Percentiles rank a stretch among this genome's conserved stretches.
Evolutionary conservation across 73 alveolate species (phyloP).

Genomic region (Durusdinium trenchii): DNA sequence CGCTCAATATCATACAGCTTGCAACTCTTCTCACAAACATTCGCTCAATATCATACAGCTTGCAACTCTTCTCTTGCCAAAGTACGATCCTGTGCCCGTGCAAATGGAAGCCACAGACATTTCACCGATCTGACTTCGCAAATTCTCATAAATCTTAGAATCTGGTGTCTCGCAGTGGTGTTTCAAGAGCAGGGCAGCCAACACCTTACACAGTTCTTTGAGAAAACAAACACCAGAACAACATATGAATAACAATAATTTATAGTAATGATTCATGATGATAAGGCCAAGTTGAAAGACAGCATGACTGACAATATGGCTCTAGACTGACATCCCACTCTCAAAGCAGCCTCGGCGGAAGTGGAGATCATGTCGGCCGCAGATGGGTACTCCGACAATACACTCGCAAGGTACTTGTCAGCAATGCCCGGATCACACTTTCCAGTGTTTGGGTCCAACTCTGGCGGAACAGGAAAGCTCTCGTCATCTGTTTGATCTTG

Average conservation of each 20-base stretch:
- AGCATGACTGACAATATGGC: not conserved
- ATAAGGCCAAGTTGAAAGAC: not conserved
- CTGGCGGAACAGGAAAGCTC: not conserved
- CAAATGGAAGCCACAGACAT: not conserved
- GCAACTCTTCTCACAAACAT: not conserved
- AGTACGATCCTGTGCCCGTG: constrained; percentile 25
- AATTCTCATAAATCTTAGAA: not conserved
- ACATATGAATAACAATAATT: too few relatives aligned
- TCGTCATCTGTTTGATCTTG: not conserved
- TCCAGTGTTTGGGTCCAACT: not conserved
- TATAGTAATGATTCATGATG: too few relatives aligned
- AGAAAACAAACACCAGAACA: not conserved
- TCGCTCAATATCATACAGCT: not conserved
- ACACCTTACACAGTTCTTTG: not conserved
- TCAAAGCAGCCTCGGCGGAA: not conserved
- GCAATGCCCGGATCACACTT: not conserved
- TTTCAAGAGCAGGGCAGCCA: constrained; percentile 5
- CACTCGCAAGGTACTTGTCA: not conserved
- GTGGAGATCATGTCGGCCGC: not conserved
- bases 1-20: not conserved
- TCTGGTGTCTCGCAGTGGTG: not conserved
- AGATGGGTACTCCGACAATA: not conserved
- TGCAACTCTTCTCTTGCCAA: not conserved
- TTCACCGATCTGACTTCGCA: not conserved
- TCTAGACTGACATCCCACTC: not conserved